Base-by-base conservation (phyloP, 176 grass and related monocot genomes). In the Aechmea fasciata region DNA sequence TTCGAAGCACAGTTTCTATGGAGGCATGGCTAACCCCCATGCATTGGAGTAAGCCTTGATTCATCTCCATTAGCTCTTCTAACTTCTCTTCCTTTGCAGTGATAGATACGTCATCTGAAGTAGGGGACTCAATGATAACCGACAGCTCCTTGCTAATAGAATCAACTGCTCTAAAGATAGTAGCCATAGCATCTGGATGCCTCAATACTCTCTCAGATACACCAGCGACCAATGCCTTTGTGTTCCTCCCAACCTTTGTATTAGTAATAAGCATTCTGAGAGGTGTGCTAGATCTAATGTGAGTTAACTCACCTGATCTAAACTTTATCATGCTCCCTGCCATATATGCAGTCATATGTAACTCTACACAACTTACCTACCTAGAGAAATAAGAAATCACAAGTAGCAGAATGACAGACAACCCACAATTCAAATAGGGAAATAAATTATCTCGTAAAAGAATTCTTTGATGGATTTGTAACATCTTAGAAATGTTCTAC, bases 21-120 rank as follows among this genome's bases (percentile, higher is more conserved):
- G 86, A 78, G 51, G 77, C 66, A 83, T 97, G 89, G 26, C 81
- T 83, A 41, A 97, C 86, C 54, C 93, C 93, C 82, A 97, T 90
- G 79, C 89, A 92, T 62, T 90, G 88, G 49, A 97, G 89, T 81
- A 97, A 87, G 15, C 89, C 93, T 84, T 97, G 93, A 63, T 92
- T 97, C 89, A 97, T 97, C 77, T 87, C 76, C 84, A 97, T 92
- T 76, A 97, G 57, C 71, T 97, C 89, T 70, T 85, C 76, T 75
- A 97, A 66, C 65, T 87, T 92, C 28, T 92, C 86, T 71, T 97
- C 93, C 79, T 83, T 97, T 41, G 80, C 78, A 52, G 76, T 89
- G 33, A 89, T 63, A 49, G 75, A 64, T 73, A 73, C 47, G 29
- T 92, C 83, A 83, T 90, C 86, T 47, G 25, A 57, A 12, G 86